Evolutionary conservation across 2,329 filamentous ascomycete genomes (phyloP).

Genomic region (Exutisphaerella laricina): DNA sequence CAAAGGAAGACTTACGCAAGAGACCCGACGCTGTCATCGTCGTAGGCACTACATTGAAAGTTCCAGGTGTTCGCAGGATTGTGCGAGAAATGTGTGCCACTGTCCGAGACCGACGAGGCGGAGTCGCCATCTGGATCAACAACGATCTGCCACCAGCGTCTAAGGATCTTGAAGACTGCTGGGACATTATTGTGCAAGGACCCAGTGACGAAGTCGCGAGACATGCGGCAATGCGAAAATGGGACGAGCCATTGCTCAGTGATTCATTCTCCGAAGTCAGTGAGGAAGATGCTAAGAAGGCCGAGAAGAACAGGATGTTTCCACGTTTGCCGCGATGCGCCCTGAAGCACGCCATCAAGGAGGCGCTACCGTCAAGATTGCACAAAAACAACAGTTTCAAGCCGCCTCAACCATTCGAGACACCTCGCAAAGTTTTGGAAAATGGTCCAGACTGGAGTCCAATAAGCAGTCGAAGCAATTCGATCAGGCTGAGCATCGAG

Average conservation of each 20-base stretch:
- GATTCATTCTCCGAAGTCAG: constrained; percentile 42
- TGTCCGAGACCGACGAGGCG: constrained; percentile 70
- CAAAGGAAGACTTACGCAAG: constrained; percentile 74
- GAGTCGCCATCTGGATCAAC: constrained; percentile 88
- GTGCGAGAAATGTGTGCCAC: constrained; percentile 86
- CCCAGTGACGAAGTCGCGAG: constrained; percentile 83
- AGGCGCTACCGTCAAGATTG: constrained; percentile 16
- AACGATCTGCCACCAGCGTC: constrained; percentile 76
- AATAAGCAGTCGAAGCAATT: constrained; percentile 12
- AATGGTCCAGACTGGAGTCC: constrained; percentile 21
- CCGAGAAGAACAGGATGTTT: constrained; percentile 30
- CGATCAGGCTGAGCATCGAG: constrained; percentile 26
- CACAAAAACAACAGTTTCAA: constrained; percentile 32
- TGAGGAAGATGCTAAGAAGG: constrained; percentile 41
- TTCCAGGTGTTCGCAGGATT: constrained; percentile 83
- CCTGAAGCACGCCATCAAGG: constrained; percentile 14
- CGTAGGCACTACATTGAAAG: constrained; percentile 91
- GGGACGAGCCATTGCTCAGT: constrained; percentile 45
- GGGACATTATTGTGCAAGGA: constrained; percentile 83
- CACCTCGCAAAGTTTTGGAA: constrained; percentile 19
- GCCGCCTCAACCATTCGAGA: constrained; percentile 21
- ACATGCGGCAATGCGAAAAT: constrained; percentile 57
- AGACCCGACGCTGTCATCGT: constrained; percentile 90
- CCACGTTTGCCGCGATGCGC: constrained; percentile 13
- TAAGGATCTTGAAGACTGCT: constrained; percentile 82